These are phyloP conservation scores for Aureobasidium zeae DNA, from an alignment of 2,329 filamentous ascomycete genomes.

Conservation along the genomic window DNA sequence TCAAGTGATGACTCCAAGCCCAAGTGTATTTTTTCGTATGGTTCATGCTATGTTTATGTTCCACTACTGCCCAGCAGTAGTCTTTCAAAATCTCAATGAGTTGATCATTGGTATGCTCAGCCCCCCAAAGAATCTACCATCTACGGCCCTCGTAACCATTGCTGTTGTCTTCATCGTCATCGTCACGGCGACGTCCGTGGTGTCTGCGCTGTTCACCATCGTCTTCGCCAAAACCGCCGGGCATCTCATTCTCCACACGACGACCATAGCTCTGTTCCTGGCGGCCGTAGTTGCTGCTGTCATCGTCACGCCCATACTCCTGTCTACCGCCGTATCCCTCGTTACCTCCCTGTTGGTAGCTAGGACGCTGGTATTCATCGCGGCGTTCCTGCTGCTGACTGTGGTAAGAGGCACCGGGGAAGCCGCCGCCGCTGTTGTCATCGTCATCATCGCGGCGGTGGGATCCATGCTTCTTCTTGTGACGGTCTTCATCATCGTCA, in stretches of 20 bases:
- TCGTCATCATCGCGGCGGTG: slow-evolving; percentile 32
- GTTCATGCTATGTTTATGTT: too few species aligned
- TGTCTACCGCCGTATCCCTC: slow-evolving; percentile 7
- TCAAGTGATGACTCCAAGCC: too few species aligned
- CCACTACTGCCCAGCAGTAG: too few species aligned
- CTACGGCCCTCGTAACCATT: slow-evolving; percentile 8
- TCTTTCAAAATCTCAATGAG: too few species aligned
- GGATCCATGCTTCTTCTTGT: slow-evolving; percentile 23
- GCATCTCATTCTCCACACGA: slow-evolving; percentile 8
- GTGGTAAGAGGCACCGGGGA: slow-evolving; percentile 19
- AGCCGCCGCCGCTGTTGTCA: slow-evolving; percentile 26
- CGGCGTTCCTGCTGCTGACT: slow-evolving; percentile 17
- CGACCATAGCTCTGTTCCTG: background rate
- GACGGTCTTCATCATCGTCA: slow-evolving; percentile 26
- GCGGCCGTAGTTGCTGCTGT: slow-evolving; percentile 14
- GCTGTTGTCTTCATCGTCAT: background rate
- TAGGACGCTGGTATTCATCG: slow-evolving; percentile 17
- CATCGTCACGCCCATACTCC: slow-evolving; percentile 16
- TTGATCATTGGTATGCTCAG: too few species aligned
- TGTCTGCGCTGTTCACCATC: slow-evolving; percentile 4
- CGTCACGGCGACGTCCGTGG: slow-evolving; percentile 1
- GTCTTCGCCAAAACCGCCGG: slow-evolving; percentile 2
- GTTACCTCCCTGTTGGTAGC: slow-evolving; percentile 16
- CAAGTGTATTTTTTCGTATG: too few species aligned
- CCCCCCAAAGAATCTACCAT: slow-evolving; percentile 8